phyloP scores from a whole-genome alignment of 129 eudicot genomes.

The Saposhnikovia divaricata region DNA sequence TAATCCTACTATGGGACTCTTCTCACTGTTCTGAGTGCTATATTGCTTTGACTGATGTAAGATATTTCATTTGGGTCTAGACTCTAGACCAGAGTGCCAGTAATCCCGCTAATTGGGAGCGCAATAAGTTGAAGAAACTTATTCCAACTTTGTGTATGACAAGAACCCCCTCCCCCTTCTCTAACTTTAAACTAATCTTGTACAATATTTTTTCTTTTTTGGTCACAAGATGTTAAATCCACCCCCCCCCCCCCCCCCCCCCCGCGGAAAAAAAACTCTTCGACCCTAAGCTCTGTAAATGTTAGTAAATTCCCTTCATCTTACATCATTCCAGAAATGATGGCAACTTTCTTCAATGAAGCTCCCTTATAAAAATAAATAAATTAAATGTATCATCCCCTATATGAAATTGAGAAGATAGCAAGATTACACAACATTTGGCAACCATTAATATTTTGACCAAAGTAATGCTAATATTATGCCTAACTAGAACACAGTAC shows the following conservation, averaged over 20 bases:
- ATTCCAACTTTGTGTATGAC: background rate
- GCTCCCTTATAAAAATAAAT: background rate
- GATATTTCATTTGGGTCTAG: background rate
- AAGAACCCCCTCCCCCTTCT: no score
- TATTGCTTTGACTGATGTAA: background rate
- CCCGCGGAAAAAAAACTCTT: no score
- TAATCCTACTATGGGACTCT: background rate
- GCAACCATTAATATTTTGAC: background rate
- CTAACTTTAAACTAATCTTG: no score
- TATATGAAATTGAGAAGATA: background rate
- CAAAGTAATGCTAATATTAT: background rate
- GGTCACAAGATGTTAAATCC: background rate
- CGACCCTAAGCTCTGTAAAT: background rate
- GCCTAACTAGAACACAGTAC: background rate
- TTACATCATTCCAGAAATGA: background rate
- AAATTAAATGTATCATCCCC: background rate
- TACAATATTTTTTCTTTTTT: no score
- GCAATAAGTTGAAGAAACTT: background rate
- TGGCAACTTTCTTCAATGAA: background rate
- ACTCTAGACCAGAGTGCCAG: background rate
- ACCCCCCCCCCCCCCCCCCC: background rate
- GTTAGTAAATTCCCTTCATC: background rate
- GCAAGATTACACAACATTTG: background rate
- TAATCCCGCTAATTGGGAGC: background rate
- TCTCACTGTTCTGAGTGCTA: background rate